Conservation (phyloP, 2,329 filamentous ascomycete genomes). For the Gnomoniopsis sp. region DNA sequence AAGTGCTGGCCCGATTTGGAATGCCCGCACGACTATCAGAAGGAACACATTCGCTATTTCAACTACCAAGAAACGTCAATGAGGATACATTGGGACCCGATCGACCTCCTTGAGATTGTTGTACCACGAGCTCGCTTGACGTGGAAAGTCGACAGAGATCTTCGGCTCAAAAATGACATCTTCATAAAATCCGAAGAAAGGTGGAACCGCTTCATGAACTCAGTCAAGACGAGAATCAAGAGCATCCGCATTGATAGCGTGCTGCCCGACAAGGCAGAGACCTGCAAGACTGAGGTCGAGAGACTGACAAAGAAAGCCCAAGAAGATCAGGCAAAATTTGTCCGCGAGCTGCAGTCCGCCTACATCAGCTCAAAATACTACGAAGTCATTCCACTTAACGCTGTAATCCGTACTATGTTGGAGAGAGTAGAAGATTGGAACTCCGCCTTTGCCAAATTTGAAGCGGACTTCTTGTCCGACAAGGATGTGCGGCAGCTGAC, state of each 20-base stretch:
- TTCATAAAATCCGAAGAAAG: slow-evolving; percentile 78
- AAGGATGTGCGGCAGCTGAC: slow-evolving; percentile 93
- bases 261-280: slow-evolving; percentile 78
- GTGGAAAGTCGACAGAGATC: slow-evolving; percentile 95
- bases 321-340: slow-evolving; percentile 73
- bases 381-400: slow-evolving; percentile 91
- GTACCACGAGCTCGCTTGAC: slow-evolving; percentile 87
- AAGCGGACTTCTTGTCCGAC: slow-evolving; percentile 90
- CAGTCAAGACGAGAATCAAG: slow-evolving; percentile 77
- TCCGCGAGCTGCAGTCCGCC: slow-evolving; percentile 77
- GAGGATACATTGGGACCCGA: slow-evolving; percentile 86
- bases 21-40: slow-evolving; percentile 89
- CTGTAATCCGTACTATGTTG: slow-evolving; percentile 82
- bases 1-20: slow-evolving; percentile 65
- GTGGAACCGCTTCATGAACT: slow-evolving; percentile 81
- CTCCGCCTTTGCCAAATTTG: slow-evolving; percentile 82
- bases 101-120: slow-evolving; percentile 90
- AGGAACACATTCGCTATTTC: slow-evolving; percentile 90
- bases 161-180: slow-evolving; percentile 89
- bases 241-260: slow-evolving; percentile 91
- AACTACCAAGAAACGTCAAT: slow-evolving; percentile 82
- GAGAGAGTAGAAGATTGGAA: slow-evolving; percentile 96
- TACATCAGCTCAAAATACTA: slow-evolving; percentile 96
- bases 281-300: slow-evolving; percentile 80
- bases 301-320: slow-evolving; percentile 72